phyloP scores from a whole-genome alignment of 768 basidiomycete species.

The Suillus decipiens region DNA sequence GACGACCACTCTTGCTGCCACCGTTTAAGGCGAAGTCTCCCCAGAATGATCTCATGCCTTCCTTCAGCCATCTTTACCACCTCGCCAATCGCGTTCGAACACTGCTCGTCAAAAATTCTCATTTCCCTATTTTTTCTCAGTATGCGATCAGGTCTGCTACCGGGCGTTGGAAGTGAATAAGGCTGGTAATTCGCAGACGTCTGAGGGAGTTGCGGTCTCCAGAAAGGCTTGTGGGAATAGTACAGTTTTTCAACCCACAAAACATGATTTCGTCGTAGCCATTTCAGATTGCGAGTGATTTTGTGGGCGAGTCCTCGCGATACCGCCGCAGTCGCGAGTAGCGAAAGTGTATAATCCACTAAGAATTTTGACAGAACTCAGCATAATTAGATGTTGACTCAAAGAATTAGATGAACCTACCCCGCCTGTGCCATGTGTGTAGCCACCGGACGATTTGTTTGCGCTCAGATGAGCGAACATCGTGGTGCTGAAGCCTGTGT shows the following conservation, averaged over 20 bases:
- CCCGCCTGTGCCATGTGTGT: constrained; percentile 53
- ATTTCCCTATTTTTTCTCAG: constrained; percentile 23
- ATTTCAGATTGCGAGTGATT: constrained; percentile 52
- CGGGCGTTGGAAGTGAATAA: constrained; percentile 15
- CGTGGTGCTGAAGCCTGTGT: constrained; percentile 38
- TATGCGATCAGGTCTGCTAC: constrained; percentile 16
- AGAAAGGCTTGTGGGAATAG: constrained; percentile 26
- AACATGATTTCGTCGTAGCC: constrained; percentile 33
- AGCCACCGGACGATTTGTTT: constrained; percentile 45
- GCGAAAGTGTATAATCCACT: constrained; percentile 70
- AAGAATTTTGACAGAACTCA: neutral
- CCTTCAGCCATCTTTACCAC: constrained; percentile 62
- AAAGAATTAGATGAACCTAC: constrained; percentile 34
- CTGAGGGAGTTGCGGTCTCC: constrained; percentile 40
- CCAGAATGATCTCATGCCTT: constrained; percentile 49
- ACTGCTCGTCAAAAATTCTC: constrained; percentile 36
- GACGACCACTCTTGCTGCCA: constrained; percentile 22
- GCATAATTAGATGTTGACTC: constrained; percentile 16
- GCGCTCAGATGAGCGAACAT: constrained; percentile 30
- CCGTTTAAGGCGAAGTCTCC: constrained; percentile 39
- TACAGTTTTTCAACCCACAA: constrained; percentile 27
- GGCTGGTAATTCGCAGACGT: constrained; percentile 24
- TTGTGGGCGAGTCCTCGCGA: constrained; percentile 64
- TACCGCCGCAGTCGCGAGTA: constrained; percentile 62
- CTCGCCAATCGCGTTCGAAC: constrained; percentile 52